Base-by-base conservation (phyloP, 1,284 basidiomycete genomes). In the Trichosporon inkin region DNA sequence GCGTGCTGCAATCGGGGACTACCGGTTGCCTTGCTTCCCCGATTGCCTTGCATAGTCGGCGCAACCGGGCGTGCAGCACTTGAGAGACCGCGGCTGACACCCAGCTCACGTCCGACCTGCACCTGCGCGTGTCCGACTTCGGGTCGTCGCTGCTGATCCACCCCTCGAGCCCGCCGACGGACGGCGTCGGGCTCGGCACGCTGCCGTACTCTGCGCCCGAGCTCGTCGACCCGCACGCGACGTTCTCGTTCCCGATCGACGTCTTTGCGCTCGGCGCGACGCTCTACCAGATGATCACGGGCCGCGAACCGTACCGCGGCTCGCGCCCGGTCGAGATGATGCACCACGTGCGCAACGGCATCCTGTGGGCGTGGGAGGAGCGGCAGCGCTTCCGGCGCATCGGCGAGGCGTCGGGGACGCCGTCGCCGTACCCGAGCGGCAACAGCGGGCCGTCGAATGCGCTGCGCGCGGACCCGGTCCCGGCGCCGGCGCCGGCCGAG, bases 191-290 rank as follows among this genome's bases (percentile, higher is more conserved):
- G 10, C 73, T 81, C 8, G 82, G 82, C 28, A 82, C 82, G 0
- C 72, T 81, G 2, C 71, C 79, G 0, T 83, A 82, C 71, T 78
- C 80, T 0, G 73, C 81, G 0, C 81, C 82, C n/a, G 82, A 83
- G 62, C 76, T 82, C 35, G 72, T 78, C 39, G 71, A 74, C 57
- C 72, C 75, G 0, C 59, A 53, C n/a, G 69, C 66, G 22, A 68
- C 79, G 0, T 82, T 81, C 68, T 76, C 74, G 20, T 81, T 78
- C 67, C 74, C 79, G 1, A 74, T 79, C 60, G 82, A 83, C 69
- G 68, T 82, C 11, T 83, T 81, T 66, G 74, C 79, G 19, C 75
- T 82, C 41, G 82, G 81, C 24, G 79, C 81, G 1, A 80, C 81
- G 6, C 74, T 82, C 17, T 74, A 77, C 55, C 78, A 80, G 55